Evolutionary conservation across 2,329 filamentous ascomycete genomes (phyloP), one percentile per base, ranked within the genome.

Genomic region (Cadophora sp.): DNA sequence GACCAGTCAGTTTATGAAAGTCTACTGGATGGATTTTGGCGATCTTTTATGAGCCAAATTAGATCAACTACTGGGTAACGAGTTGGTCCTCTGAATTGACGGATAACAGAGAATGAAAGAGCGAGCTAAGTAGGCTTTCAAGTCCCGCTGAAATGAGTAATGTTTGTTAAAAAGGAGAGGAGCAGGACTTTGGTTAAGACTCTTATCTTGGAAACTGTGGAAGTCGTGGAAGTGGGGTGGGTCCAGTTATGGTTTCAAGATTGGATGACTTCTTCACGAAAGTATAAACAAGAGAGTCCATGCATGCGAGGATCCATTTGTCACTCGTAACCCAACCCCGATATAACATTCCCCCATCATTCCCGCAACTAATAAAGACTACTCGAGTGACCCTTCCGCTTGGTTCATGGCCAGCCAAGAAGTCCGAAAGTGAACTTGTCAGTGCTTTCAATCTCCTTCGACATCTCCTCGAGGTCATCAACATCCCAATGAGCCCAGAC

Each of bases 401-500:
- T 43, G 4, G 14, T 18, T 64, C 63, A 66, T 1, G 64, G 64
- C 64, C 64, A 66, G 5, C 58, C 58, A 7, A 61, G 39, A 27
- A 66, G 64, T 5, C 64, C 58, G 11, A 66, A 22, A 3, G 64
- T 61, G n/a, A 66, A 62, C 39, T 61, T 48, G 18, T 61, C 27
- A n/a, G 64, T 48, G 1, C 24, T 33, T 41, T 47, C 48, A 22
- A 66, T 61, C 2, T 62, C 50, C 22, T 76, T 72, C 24, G 75
- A 77, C 45, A 74, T 73, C 1, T 74, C 74, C 71, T 80, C 79
- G 47, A 85, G 75, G 67, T 85, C 83, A n/a, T 82, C 78, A 0
- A 84, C 78, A 70, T 85, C 84, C 83, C 83, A 85, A 33, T 81
- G 80, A 11, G 79, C 77, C 79, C 81, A 84, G 0, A 84, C 73